Evolutionary conservation across 2,329 filamentous ascomycete genomes (phyloP).

Genomic region (Epicoccum nigrum): DNA sequence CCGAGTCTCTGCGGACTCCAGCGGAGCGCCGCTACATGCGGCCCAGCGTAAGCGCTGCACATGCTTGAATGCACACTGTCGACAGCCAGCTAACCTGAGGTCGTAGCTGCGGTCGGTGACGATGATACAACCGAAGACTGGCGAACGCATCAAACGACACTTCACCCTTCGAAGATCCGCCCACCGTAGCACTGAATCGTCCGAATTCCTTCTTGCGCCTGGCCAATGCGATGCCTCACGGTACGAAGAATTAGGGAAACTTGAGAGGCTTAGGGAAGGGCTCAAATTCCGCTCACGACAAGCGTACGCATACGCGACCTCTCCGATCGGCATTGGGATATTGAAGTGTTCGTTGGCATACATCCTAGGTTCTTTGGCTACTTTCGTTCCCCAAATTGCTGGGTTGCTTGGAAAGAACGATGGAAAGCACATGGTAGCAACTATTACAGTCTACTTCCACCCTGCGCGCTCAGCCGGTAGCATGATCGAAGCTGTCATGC

Average conservation of each 20-base stretch:
- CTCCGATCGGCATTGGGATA: conserved; percentile 77
- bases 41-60: conserved; percentile 41
- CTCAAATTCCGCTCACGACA: conserved; percentile 38
- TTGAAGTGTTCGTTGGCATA: conserved; percentile 93
- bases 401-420: conserved; percentile 80
- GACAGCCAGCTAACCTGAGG: conserved; percentile 25
- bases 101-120: conserved; percentile 77
- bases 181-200: conserved; percentile 52
- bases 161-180: conserved; percentile 70
- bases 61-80: background rate
- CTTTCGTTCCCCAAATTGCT: conserved; percentile 77
- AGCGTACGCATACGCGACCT: conserved; percentile 67
- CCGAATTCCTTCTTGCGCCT: conserved; percentile 49
- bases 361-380: conserved; percentile 82
- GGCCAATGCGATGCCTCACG: conserved; percentile 36
- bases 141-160: conserved; percentile 79
- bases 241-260: conserved; percentile 40
- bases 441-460: conserved; percentile 93
- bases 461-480: conserved; percentile 84
- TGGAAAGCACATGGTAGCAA: conserved; percentile 92
- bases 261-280: conserved; percentile 43
- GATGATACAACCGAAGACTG: conserved; percentile 84
- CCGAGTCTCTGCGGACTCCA: conserved; percentile 37
- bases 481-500: conserved; percentile 83
- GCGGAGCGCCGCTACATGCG: conserved; percentile 46